Evolutionary conservation across 176 grass and related monocot genomes (phyloP), one percentile per base, ranked within the genome.

Genomic region (Guadua angustifolia): DNA sequence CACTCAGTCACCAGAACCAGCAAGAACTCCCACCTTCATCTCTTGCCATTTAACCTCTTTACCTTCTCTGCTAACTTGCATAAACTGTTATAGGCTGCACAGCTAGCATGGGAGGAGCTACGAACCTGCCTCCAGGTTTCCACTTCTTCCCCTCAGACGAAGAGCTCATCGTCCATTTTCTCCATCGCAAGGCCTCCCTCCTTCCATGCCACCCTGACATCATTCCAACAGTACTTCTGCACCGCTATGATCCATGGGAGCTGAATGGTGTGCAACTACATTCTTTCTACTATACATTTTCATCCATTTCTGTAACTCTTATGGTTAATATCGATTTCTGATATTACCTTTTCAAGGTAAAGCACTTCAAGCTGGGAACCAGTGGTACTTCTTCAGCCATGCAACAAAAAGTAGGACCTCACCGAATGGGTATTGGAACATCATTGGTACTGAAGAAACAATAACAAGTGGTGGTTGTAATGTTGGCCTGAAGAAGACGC

Each of bases 101-200:
- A 57, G 39, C 68, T 25, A 67, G 52, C 53, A 93, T 93, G 89
- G 94, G 78, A 86, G 89, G 86, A 78, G 79, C 69, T 11, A 90
- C 71, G 42, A 90, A 89, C 71, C 85, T 97, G 4, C 94, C 94
- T 18, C 94, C 94, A 5, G 94, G 94, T 40, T 97, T 97, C 82
- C 94, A 88, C 66, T 97, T 97, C 91, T 91, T 89, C 69, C 94
- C 94, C 74, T 97, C 94, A 16, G 91, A 97, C 17, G 91, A 97
- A 82, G 89, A 97, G 33, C 85, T 97, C 59, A 71, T 97, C 3
- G 61, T 88, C 75, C 91, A 97, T 85, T 97, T 97, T 75, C 94
- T 97, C 82, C 75, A 53, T 32, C 87, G 83, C 70, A 97, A 97
- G 55, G 94, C 49, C 45, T 75, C 79, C 7, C 82, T 55, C 49